A percentile compares a stretch with the other conserved stretches of the same genome.
Conservation (phyloP, 176 grass and related monocot genomes). For the Dactylis glomerata region DNA sequence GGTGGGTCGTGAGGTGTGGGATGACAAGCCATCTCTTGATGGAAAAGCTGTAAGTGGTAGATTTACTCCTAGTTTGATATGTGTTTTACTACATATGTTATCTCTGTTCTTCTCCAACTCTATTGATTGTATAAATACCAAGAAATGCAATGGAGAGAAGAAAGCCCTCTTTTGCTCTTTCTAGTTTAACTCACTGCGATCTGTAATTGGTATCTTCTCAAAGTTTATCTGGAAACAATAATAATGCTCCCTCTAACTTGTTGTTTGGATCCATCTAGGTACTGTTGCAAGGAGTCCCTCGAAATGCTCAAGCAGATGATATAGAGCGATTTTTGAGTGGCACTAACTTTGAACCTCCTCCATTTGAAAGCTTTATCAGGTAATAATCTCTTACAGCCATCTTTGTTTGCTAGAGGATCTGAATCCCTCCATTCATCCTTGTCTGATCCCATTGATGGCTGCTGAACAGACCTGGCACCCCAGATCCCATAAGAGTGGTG, state of each 20-base stretch:
- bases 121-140: constrained; percentile 15
- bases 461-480: constrained; percentile 46
- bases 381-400: neutral
- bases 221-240: constrained; percentile 12
- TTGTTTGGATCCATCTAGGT: constrained; percentile 36
- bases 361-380: constrained; percentile 65
- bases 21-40: constrained; percentile 55
- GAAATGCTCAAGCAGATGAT: constrained; percentile 59
- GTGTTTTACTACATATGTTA: neutral
- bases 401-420: constrained; percentile 13
- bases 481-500: constrained; percentile 56
- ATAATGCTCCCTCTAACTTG: neutral
- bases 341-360: constrained; percentile 56
- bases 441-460: constrained; percentile 12
- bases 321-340: constrained; percentile 84
- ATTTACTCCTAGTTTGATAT: constrained; percentile 24
- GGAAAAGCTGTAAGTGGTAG: constrained; percentile 81
- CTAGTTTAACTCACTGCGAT: neutral
- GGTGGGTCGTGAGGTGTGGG: constrained; percentile 60
- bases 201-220: neutral
- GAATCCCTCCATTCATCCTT: neutral
- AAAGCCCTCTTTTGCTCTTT: neutral
- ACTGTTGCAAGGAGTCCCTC: constrained; percentile 80
- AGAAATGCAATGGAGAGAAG: neutral
- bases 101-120: neutral